Evolutionary conservation across 108 stramenopile genomes (phyloP).

Genomic region (Cyclotella choctawhatcheeana): DNA sequence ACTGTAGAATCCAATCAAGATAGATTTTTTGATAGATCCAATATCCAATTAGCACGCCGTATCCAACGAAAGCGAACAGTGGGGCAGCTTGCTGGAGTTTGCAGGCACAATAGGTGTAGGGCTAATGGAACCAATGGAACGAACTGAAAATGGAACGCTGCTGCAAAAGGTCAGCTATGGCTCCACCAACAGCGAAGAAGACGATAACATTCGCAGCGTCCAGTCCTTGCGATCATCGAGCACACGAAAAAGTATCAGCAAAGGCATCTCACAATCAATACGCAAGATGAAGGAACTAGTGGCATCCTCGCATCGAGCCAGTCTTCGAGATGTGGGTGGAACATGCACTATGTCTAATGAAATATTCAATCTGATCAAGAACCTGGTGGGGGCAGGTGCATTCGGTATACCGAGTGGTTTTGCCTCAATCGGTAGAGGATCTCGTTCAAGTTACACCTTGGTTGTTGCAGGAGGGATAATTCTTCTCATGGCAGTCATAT

Average conservation of each 20-base stretch:
- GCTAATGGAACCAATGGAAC: not conserved
- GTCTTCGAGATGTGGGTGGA: constrained; percentile 33
- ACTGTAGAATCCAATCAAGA: too few relatives aligned
- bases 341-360: constrained; percentile 56
- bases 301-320: constrained; percentile 2
- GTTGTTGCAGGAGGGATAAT: constrained; percentile 63
- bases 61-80: too few relatives aligned
- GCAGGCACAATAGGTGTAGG: too few relatives aligned
- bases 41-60: too few relatives aligned
- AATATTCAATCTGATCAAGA: constrained; percentile 84
- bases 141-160: constrained; percentile 4
- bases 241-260: not conserved
- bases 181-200: not conserved
- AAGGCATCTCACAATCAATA: constrained; percentile 9
- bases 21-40: too few relatives aligned
- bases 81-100: too few relatives aligned
- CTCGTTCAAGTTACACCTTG: constrained; percentile 59
- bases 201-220: constrained; percentile 3
- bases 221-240: not conserved
- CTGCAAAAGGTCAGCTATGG: constrained; percentile 12
- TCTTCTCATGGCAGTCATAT: constrained; percentile 64
- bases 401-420: constrained; percentile 81
- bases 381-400: constrained; percentile 85
- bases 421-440: constrained; percentile 36
- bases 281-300: not conserved